A percentile compares a stretch with the other conserved stretches of the same genome.
These are phyloP conservation scores for Beauveria bassiana DNA, from an alignment of 2,329 filamentous ascomycete genomes.

Conservation along the genomic window DNA sequence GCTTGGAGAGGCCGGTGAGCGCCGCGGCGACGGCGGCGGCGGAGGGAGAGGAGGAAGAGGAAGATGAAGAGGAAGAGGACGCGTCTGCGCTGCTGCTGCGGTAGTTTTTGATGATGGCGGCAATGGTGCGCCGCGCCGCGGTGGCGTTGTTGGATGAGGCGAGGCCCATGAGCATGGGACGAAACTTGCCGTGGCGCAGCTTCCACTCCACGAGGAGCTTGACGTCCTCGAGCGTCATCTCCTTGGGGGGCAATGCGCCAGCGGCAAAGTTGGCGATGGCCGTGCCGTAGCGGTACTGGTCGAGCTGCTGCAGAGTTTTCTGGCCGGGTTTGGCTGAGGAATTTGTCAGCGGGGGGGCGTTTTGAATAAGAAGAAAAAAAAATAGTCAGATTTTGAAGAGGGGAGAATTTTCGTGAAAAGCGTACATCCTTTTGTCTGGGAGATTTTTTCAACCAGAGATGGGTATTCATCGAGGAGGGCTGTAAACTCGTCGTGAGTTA, in stretches of 20 bases:
- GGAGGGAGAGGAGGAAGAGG: neutral
- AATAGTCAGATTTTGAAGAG: neutral
- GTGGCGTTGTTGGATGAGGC: slow-evolving; percentile 52
- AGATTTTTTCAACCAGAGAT: slow-evolving; percentile 35
- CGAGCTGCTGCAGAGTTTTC: slow-evolving; percentile 48
- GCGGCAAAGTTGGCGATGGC: slow-evolving; percentile 39
- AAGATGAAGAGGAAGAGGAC: neutral
- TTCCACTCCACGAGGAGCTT: slow-evolving; percentile 62
- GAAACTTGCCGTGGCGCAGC: slow-evolving; percentile 58
- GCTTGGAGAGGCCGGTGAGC: slow-evolving; percentile 45
- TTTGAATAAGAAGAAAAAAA: no score
- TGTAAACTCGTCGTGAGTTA: slow-evolving; percentile 28
- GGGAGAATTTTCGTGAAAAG: neutral
- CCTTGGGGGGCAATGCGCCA: slow-evolving; percentile 20
- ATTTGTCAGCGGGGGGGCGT: neutral
- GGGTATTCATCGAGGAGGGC: slow-evolving; percentile 30
- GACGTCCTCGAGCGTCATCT: slow-evolving; percentile 50
- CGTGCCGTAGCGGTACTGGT: slow-evolving; percentile 50
- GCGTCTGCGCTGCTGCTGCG: slow-evolving; percentile 17
- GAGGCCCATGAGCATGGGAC: slow-evolving; percentile 52
- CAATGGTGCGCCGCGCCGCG: slow-evolving; percentile 39
- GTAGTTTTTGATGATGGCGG: slow-evolving; percentile 43
- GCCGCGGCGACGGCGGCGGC: slow-evolving; percentile 34
- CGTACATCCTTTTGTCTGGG: slow-evolving; percentile 37
- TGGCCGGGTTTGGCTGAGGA: slow-evolving; percentile 39